A percentile compares a stretch with the other conserved stretches of the same genome.
These are phyloP conservation scores for Hippophae gyantsensis DNA, from an alignment of 306 rosid genomes.

Conservation along the genomic window DNA sequence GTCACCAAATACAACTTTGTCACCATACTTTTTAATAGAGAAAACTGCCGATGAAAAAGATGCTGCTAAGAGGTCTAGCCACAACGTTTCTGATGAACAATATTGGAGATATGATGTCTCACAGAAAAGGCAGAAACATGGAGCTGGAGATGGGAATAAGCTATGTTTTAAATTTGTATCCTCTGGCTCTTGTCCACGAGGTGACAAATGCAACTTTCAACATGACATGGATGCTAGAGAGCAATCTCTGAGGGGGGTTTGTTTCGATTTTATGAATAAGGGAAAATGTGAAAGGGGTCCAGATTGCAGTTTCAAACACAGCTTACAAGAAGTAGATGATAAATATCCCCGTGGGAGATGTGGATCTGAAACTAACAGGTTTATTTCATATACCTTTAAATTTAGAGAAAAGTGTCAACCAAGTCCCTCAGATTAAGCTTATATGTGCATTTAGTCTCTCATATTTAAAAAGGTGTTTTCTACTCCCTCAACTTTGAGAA, in stretches of 20 bases:
- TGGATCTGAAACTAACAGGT: conserved; percentile 60
- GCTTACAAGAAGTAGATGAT: conserved; percentile 61
- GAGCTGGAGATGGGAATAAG: conserved; percentile 48
- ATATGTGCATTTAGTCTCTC: too few relatives aligned
- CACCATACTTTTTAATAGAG: conserved; percentile 51
- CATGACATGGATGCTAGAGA: conserved; percentile 77
- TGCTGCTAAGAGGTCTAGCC: conserved; percentile 49
- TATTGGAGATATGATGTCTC: conserved; percentile 95
- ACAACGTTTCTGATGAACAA: conserved; percentile 54
- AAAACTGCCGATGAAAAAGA: conserved; percentile 31
- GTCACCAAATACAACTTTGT: conserved; percentile 58
- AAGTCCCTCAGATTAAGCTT: too few relatives aligned
- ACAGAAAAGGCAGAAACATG: conserved; percentile 67
- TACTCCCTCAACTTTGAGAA: too few relatives aligned
- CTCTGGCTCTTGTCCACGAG: conserved; percentile 82
- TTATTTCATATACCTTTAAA: conserved; percentile 1
- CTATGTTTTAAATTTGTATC: conserved; percentile 80
- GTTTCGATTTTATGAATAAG: conserved; percentile 82
- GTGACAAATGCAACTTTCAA: conserved; percentile 69
- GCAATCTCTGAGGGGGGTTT: conserved; percentile 73
- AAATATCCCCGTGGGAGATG: conserved; percentile 31
- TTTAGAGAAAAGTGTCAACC: too few relatives aligned
- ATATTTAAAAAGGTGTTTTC: too few relatives aligned
- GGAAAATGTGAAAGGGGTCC: conserved; percentile 91
- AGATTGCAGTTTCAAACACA: conserved; percentile 77